These are phyloP conservation scores for Gastrolobium bilobum DNA, from an alignment of 306 rosid species.

Conservation along the genomic window DNA sequence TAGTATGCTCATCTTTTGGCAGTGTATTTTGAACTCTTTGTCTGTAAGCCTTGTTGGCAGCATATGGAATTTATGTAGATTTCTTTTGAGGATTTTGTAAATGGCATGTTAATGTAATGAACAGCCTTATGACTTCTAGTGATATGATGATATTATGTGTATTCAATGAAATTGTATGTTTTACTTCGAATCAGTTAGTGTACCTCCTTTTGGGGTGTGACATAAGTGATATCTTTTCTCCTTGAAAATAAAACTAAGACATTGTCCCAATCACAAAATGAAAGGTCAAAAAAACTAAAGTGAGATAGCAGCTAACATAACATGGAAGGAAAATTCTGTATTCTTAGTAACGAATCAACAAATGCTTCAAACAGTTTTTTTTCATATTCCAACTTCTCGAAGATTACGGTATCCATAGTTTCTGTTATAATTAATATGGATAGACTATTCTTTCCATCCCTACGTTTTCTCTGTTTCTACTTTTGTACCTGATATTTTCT, in stretches of 20 bases:
- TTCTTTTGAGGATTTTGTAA: too few species aligned
- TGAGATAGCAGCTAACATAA: background rate
- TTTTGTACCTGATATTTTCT: slow-evolving; percentile 8
- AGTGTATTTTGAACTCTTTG: too few species aligned
- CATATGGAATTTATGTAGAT: too few species aligned
- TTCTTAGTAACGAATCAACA: background rate
- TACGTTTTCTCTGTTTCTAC: slow-evolving; percentile 9
- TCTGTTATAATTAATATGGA: background rate
- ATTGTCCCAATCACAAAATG: background rate
- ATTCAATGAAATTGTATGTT: too few species aligned
- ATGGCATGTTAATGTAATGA: too few species aligned
- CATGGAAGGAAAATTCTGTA: slow-evolving; percentile 2
- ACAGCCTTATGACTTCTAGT: too few species aligned
- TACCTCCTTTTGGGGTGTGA: too few species aligned
- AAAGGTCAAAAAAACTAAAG: background rate
- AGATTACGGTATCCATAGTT: background rate
- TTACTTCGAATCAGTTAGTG: too few species aligned
- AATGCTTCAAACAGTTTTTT: slow-evolving; percentile 20
- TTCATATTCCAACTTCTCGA: background rate
- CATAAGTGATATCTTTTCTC: background rate
- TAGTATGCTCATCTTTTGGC: too few species aligned
- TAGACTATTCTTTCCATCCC: slow-evolving; percentile 11
- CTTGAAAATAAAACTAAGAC: slow-evolving; percentile 14
- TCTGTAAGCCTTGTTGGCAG: too few species aligned
- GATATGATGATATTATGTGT: too few species aligned